Base-by-base conservation (phyloP, 345 rosid species). In the Ceriops tagal region DNA sequence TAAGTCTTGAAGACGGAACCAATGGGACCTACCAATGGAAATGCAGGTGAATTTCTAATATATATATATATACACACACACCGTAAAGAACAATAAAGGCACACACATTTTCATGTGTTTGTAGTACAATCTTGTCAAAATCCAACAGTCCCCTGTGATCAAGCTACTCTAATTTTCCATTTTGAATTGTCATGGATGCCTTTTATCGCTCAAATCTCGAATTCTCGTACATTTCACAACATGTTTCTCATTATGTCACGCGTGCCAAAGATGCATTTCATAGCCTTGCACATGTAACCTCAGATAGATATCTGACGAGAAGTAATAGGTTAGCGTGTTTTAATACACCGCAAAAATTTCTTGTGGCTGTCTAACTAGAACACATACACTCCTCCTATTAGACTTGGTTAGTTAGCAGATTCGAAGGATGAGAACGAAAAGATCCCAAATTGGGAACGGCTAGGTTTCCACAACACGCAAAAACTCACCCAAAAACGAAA, bases 21-120 rank as follows among this genome's bases (percentile, higher is more conserved):
- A 39, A 43, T 6, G 71, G 70, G 62, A 74, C 75, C 87, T 83
- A 70, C 49, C 61, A 21, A 58, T 35, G 53, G 60, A 64, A 75
- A 75, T 76, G 66, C 20, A 59, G 30, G 9, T 39, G 28, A 55
- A 62, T 49, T 21, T 66, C 58, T 37, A 16, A 35, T 28, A 11
- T 1, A 34, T 8, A 34, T 7, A 34, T 1, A 8, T 7, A 34
- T 7, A 1, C 26, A 24, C 26, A 1, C 26, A 24, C 26, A 24
- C 37, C 31, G 1, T 7, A 35, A 18, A 46, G 31, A 8, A 20
- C 3, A 18, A 8, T 6, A 47, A 19, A 30, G 9, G 37, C 6
- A 18, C 7, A 3, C 16, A 53, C 4, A 13, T 53, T 10, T 56
- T 16, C 24, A 7, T 9, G 22, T 34, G 35, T 34, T 9, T 55